Percentiles rank a stretch among this genome's conserved stretches.
These are phyloP conservation scores for Rhodotorula taiwanensis DNA, from an alignment of 768 basidiomycete species.

Conservation along the genomic window DNA sequence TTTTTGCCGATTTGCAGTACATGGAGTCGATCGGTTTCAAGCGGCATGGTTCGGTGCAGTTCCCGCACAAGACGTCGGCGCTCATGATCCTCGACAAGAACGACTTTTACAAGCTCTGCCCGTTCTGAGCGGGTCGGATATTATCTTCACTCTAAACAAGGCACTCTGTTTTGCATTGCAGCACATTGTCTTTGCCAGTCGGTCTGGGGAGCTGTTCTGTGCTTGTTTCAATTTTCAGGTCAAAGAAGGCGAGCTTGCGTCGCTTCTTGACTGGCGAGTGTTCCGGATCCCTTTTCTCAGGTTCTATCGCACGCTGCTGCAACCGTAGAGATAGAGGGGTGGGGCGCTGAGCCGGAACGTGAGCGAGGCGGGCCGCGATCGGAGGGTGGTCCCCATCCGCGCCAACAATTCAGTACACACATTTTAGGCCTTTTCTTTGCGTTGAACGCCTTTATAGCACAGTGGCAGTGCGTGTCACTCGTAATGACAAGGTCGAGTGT, in stretches of 20 bases:
- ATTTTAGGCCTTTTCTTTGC: no score
- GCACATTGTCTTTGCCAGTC: background rate
- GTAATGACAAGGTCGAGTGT: constrained; percentile 11
- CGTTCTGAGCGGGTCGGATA: constrained; percentile 10
- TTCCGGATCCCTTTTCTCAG: no score
- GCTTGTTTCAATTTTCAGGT: background rate
- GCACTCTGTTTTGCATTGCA: background rate
- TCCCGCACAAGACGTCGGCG: constrained; percentile 36
- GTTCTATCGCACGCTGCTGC: no score
- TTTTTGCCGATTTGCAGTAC: no score
- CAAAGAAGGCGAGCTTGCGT: no score
- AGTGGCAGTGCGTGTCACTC: constrained; percentile 30
- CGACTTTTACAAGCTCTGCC: constrained; percentile 26
- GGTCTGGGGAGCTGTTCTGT: background rate
- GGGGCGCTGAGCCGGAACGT: no score
- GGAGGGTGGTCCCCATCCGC: no score
- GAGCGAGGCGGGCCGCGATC: no score
- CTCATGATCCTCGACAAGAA: constrained; percentile 35
- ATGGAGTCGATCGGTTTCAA: constrained; percentile 33
- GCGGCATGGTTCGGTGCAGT: constrained; percentile 28
- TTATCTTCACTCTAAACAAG: no score
- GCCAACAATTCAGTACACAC: background rate
- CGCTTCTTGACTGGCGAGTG: no score
- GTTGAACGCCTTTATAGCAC: constrained; percentile 12
- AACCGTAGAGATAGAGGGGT: no score